phyloP scores from a whole-genome alignment of 176 grass and related monocot species.

The Otatea glauca region DNA sequence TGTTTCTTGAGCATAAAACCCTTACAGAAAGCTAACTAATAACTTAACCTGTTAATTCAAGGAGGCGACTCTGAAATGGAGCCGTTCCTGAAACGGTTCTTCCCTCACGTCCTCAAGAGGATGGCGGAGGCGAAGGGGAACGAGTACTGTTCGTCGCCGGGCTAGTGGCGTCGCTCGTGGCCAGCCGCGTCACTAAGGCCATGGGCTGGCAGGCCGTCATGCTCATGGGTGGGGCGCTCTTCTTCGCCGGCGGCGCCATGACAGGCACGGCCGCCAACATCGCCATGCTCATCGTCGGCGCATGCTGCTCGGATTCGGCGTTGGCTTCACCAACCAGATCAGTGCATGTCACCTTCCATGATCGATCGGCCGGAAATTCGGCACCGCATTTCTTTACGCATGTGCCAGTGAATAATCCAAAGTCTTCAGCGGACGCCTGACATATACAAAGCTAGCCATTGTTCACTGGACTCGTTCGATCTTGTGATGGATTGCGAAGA shows the following conservation, averaged over 20 bases:
- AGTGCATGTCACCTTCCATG: not conserved
- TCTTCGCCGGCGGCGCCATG: slow-evolving; percentile 65
- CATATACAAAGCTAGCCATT: not conserved
- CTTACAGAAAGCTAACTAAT: not conserved
- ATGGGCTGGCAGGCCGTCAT: slow-evolving; percentile 69
- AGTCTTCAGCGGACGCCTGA: not conserved
- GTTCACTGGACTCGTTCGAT: not conserved
- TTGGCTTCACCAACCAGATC: slow-evolving; percentile 36
- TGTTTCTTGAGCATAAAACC: not conserved
- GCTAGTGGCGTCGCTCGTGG: slow-evolving; percentile 58
- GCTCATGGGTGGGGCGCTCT: slow-evolving; percentile 71
- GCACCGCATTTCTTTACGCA: not conserved
- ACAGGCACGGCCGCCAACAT: slow-evolving; percentile 68
- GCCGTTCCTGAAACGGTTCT: slow-evolving; percentile 71
- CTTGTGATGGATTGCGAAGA: not conserved
- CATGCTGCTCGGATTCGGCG: slow-evolving; percentile 78
- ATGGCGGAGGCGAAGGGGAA: slow-evolving; percentile 49
- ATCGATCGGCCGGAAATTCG: not conserved
- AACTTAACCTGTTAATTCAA: not conserved
- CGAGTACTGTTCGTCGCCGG: slow-evolving; percentile 84
- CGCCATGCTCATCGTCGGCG: slow-evolving; percentile 82
- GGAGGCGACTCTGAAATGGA: slow-evolving; percentile 73
- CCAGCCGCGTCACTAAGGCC: slow-evolving; percentile 62
- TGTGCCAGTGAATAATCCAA: not conserved
- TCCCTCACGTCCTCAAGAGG: slow-evolving; percentile 57